Conservation (phyloP, 805 yeast species). For the Saccharomyces eubayanus region DNA sequence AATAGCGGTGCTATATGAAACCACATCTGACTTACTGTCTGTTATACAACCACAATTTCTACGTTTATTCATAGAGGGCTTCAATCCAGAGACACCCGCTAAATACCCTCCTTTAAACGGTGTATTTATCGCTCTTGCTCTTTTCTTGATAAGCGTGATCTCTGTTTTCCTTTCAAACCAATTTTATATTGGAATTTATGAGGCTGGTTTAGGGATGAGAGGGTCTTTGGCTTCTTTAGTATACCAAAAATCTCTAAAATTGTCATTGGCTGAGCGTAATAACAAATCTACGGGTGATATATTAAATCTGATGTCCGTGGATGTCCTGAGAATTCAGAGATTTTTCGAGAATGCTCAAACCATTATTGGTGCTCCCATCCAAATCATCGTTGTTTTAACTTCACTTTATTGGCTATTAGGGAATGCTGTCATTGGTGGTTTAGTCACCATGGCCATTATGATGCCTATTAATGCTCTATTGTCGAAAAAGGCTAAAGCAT, state of each 20-base stretch:
- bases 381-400: slow-evolving; percentile 43
- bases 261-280: slow-evolving; percentile 60
- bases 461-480: slow-evolving; percentile 49
- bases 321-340: slow-evolving; percentile 56
- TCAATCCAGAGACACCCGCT: slow-evolving; percentile 26
- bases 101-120: slow-evolving; percentile 50
- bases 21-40: slow-evolving; percentile 32
- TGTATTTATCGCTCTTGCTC: slow-evolving; percentile 48
- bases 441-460: slow-evolving; percentile 44
- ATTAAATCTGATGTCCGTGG: slow-evolving; percentile 70
- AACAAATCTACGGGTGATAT: slow-evolving; percentile 68
- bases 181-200: slow-evolving; percentile 49
- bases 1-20: slow-evolving; percentile 32
- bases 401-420: slow-evolving; percentile 53
- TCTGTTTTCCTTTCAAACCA: slow-evolving; percentile 62
- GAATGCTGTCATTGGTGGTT: slow-evolving; percentile 49
- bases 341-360: slow-evolving; percentile 47
- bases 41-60: slow-evolving; percentile 53
- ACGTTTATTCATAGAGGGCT: slow-evolving; percentile 40
- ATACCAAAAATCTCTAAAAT: slow-evolving; percentile 57
- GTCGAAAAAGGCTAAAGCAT: slow-evolving; percentile 37
- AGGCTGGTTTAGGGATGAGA: slow-evolving; percentile 57
- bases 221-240: slow-evolving; percentile 60
- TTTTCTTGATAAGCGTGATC: slow-evolving; percentile 54
- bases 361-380: slow-evolving; percentile 50